These are phyloP conservation scores for Chloris gayana DNA, from an alignment of 176 grass and related monocot genomes.

Conservation along the genomic window DNA sequence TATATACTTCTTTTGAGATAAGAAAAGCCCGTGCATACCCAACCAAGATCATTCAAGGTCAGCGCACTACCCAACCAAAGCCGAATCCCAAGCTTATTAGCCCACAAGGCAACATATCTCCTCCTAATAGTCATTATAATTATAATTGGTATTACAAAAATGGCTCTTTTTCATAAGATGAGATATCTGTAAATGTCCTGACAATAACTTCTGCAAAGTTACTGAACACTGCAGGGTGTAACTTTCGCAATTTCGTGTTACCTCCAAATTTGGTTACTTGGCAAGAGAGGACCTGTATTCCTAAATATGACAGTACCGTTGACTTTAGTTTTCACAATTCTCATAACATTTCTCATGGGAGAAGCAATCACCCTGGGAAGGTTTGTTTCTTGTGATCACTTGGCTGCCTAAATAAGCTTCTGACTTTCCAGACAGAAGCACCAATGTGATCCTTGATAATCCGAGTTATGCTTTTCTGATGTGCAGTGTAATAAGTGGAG, in stretches of 20 bases:
- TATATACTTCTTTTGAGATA: not conserved
- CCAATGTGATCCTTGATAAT: not conserved
- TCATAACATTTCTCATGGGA: slow-evolving; percentile 42
- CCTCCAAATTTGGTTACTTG: slow-evolving; percentile 55
- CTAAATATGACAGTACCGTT: slow-evolving; percentile 46
- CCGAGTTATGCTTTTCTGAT: not conserved
- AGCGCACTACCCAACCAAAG: not conserved
- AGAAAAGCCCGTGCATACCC: not conserved
- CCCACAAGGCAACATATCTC: not conserved
- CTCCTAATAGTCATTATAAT: not conserved
- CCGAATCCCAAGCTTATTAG: not conserved
- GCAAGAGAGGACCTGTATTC: slow-evolving; percentile 51
- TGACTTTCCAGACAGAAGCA: not conserved
- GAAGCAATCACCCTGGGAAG: slow-evolving; percentile 53
- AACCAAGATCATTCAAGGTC: not conserved
- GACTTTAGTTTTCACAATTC: slow-evolving; percentile 48
- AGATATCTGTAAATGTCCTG: not conserved
- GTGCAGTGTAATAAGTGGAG: slow-evolving; percentile 47
- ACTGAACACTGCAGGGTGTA: slow-evolving; percentile 32
- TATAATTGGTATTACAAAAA: not conserved
- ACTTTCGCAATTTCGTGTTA: slow-evolving; percentile 35
- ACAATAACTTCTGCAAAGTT: not conserved
- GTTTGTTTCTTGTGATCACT: slow-evolving; percentile 20
- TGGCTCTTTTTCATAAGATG: not conserved
- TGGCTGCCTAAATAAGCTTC: not conserved